Evolutionary conservation across 805 yeast species (phyloP).

Genomic region (Cyberlindnera samutprakarnensis): DNA sequence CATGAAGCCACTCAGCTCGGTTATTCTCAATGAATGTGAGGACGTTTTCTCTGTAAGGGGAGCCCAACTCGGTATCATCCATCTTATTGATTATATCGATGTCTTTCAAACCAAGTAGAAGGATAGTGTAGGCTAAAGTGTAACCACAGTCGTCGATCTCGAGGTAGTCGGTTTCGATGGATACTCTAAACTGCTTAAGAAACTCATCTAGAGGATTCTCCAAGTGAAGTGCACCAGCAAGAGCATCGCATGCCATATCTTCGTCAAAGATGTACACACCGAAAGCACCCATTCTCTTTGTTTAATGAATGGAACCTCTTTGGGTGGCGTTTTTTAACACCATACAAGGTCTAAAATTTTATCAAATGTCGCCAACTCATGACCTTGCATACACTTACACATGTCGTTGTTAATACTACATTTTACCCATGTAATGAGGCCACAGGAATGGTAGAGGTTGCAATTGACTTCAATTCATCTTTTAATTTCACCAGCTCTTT

Average conservation of each 20-base stretch:
- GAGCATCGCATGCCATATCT: constrained; percentile 6
- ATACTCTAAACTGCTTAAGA: neutral
- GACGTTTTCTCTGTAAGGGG: constrained; percentile 1
- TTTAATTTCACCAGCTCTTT: constrained; percentile 59
- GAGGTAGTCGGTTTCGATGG: constrained; percentile 1
- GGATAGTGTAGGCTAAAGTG: neutral
- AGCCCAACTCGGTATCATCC: constrained; percentile 1
- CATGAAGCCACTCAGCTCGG: neutral
- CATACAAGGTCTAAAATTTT: no score
- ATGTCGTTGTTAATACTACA: no score
- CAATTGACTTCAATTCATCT: constrained; percentile 14
- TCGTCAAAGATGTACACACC: constrained; percentile 6
- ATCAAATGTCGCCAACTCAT: no score
- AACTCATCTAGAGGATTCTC: constrained; percentile 1
- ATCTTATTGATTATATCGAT: neutral
- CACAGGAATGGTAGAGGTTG: no score
- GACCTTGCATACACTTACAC: no score
- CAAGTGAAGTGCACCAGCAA: neutral
- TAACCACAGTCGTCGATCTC: constrained; percentile 4
- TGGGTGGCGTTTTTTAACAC: no score
- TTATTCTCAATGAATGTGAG: constrained; percentile 1
- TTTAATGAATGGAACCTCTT: neutral
- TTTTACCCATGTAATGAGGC: no score
- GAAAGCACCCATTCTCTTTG: constrained; percentile 3
- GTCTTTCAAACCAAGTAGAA: constrained; percentile 2